phyloP scores from a whole-genome alignment of 2,329 filamentous ascomycete genomes.

The Alternaria sp. region DNA sequence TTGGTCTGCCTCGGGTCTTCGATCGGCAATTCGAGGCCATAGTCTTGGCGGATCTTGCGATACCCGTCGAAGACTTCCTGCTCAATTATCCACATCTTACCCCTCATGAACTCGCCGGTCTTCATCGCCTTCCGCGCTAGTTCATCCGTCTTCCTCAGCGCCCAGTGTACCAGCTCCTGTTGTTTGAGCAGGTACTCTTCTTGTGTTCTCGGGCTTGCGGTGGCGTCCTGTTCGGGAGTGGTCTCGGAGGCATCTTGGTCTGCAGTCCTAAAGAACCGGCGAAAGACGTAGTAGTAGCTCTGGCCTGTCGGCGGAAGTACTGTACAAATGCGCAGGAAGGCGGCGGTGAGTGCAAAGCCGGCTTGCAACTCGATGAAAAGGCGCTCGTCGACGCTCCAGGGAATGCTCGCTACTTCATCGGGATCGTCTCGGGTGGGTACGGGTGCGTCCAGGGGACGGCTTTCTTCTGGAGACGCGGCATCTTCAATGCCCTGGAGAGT shows the following conservation, averaged over 20 bases:
- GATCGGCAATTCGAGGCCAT: not conserved
- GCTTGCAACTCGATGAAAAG: not conserved
- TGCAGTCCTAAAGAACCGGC: not conserved
- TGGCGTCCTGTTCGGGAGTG: not conserved
- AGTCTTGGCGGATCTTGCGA: not conserved
- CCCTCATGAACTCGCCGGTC: too few relatives aligned
- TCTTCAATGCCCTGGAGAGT: not conserved
- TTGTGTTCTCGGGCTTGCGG: not conserved
- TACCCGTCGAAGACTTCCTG: not conserved
- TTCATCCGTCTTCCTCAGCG: rapidly evolving
- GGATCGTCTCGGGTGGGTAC: not conserved
- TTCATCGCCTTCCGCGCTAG: not conserved
- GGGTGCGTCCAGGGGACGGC: rapidly evolving
- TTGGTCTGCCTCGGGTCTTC: not conserved
- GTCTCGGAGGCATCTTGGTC: not conserved
- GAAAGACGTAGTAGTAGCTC: not conserved
- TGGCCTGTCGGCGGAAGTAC: not conserved
- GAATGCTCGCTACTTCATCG: not conserved
- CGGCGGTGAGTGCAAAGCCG: not conserved
- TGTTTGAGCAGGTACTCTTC: not conserved
- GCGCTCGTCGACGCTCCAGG: not conserved
- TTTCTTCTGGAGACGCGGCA: not conserved
- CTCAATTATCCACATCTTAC: not conserved
- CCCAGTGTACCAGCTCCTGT: not conserved
- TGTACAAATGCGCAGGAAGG: not conserved